These are phyloP conservation scores for Acanthamoeba rhysodes DNA, from an alignment of 208 protist species.

Conservation along the genomic window DNA sequence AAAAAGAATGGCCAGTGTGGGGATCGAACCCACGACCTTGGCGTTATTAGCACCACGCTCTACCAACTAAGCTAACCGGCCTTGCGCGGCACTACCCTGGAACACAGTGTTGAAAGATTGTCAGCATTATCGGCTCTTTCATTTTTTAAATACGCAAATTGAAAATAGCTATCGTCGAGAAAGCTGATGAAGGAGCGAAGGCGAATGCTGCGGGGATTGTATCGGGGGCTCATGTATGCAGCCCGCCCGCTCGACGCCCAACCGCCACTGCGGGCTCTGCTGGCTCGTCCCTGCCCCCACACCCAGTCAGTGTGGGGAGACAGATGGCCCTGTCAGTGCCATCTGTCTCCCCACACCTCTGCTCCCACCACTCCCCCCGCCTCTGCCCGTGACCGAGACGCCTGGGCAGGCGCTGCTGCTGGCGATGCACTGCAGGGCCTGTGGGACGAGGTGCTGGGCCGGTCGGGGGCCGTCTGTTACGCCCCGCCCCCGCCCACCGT, in stretches of 20 bases:
- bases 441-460: slow-evolving; percentile 4
- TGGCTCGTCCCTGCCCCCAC: neutral
- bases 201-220: neutral
- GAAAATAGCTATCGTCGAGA: neutral
- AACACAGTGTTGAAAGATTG: no score
- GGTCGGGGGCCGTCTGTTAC: neutral
- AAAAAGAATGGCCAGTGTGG: slow-evolving; percentile 75
- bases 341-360: no score
- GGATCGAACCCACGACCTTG: slow-evolving; percentile 77
- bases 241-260: neutral
- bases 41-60: slow-evolving; percentile 77
- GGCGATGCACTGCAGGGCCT: neutral
- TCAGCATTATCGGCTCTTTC: no score
- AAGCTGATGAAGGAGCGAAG: neutral
- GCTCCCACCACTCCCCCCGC: neutral
- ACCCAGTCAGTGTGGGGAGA: no score
- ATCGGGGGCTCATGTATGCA: neutral
- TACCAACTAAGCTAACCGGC: slow-evolving; percentile 78
- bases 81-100: no score
- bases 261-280: neutral
- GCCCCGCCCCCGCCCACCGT: neutral
- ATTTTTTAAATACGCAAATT: no score
- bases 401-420: neutral
- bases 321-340: no score
- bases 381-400: neutral